Conservation (phyloP, 306 rosid species). For the Carpinus viminea region DNA sequence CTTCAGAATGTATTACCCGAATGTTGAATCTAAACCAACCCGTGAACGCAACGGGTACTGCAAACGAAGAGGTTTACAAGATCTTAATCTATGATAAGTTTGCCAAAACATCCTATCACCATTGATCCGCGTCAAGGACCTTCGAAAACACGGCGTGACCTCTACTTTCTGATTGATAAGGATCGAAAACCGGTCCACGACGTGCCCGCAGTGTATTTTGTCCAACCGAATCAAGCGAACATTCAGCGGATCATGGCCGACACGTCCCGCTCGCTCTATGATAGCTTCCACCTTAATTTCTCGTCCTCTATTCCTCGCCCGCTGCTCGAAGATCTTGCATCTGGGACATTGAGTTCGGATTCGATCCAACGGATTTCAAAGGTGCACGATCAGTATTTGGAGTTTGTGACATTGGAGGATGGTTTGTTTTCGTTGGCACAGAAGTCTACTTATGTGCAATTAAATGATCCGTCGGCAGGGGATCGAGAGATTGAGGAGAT, state of each 20-base stretch:
- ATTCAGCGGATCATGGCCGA: slow-evolving; percentile 74
- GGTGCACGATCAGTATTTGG: slow-evolving; percentile 95
- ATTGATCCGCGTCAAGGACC: slow-evolving; percentile 84
- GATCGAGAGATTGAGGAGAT: slow-evolving; percentile 92
- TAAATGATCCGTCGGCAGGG: slow-evolving; percentile 92
- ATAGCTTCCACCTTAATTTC: slow-evolving; percentile 73
- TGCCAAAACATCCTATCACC: slow-evolving; percentile 92
- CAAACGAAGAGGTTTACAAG: slow-evolving; percentile 92
- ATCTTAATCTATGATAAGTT: slow-evolving; percentile 79
- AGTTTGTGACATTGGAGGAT: slow-evolving; percentile 86
- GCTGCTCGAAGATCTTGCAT: slow-evolving; percentile 85
- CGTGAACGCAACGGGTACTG: slow-evolving; percentile 59
- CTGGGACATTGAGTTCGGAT: slow-evolving; percentile 74
- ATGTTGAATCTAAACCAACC: slow-evolving; percentile 97
- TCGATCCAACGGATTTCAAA: slow-evolving; percentile 66
- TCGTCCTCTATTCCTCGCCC: slow-evolving; percentile 88
- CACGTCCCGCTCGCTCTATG: slow-evolving; percentile 69
- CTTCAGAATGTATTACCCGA: slow-evolving; percentile 83
- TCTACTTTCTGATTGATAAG: slow-evolving; percentile 82
- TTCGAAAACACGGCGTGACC: slow-evolving; percentile 97
- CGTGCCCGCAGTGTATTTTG: slow-evolving; percentile 92
- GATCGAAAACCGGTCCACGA: slow-evolving; percentile 87
- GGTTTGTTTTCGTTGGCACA: slow-evolving; percentile 80
- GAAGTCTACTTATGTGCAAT: slow-evolving; percentile 67
- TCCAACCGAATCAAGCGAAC: slow-evolving; percentile 68